Base-by-base conservation (phyloP, 768 basidiomycete species). In the Cystoderma amianthinum region DNA sequence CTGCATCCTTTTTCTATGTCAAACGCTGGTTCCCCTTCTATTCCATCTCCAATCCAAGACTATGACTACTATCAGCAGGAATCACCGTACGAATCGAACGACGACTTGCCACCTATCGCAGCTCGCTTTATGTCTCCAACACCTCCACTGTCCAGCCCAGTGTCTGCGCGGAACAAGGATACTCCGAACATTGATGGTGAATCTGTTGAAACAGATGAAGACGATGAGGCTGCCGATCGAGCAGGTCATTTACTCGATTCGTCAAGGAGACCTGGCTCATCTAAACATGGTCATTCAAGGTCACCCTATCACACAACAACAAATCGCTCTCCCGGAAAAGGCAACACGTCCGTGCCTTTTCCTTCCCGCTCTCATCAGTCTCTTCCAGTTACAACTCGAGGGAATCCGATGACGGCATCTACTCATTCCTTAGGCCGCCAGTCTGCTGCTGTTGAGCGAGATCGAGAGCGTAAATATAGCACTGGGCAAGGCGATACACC, bases 91-190 rank as follows among this genome's bases (percentile, higher is more conserved):
- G 90, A 87, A 50, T 85, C 86, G 0, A 59, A 73, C 32, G 88
- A 93, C 5, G 68, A 81, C 47, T 69, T 92, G 2, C 84, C 81
- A 2, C 85, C 93, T 38, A 96, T 96, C 47, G 93, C 93, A 35
- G 83, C 93, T 17, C 82, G 88, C 38, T 96, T 93, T 71, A 86
- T 92, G 68, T 85, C 85, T 3, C 85, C 86, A 7, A 82, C 82
- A 20, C 60, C 63, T 32, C 60, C 46, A 22, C 38, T 48, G 20
- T 44, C 46, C 3, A 49, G 44, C 21, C 49, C 65, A 36, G 56
- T 65, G 5, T 63, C 67, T 19, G 58, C 58, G 39, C 72, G 75
- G 32, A 66, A 70, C 49, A 71, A 78, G 46, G 79, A 78, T 40
- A 66, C 70, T 0, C 79, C 79, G 3, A 77, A 79, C 43, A 82